Evolutionary conservation across 352 stramenopile genomes (phyloP), one percentile per base, ranked within the genome.

Genomic region (Phytophthora litchii): DNA sequence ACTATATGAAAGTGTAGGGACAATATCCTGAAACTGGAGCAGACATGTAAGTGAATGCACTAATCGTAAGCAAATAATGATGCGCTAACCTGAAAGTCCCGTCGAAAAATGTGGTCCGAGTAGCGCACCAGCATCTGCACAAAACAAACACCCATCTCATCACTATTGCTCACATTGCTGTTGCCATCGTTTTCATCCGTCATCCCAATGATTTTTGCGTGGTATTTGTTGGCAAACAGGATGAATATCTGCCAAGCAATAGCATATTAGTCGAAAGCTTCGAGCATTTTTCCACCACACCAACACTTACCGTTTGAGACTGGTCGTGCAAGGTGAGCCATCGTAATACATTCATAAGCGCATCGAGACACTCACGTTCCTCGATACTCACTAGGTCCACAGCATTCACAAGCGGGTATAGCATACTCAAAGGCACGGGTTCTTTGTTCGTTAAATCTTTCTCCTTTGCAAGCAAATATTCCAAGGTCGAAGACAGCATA

Each of bases 341-440:
- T 48, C 76, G 63, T 58, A 83, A 78, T 29, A 91, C 57, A 47
- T 67, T 78, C 13, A 78, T 76, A 35, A 91, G 72, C 13, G 81
- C 78, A 50, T 91, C 81, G 17, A 91, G 77, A 51, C 81, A 91
- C 40, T 91, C 81, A 13, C 81, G 78, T 56, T 88, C 76, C 53
- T 91, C 81, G 44, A 86, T 82, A 21, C 60, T 77, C 45, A 88
- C 75, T 27, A 78, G 78, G 43, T 91, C 81, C 38, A 91, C 75
- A 41, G 81, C 81, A 60, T 87, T 86, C 53, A 91, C 76, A 20
- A 91, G 70, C 54, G 78, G 81, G 31, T 91, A 91, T 27, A 91
- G 34, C 35, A 89, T 61, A 8, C 74, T 51, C 35, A 65, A 46
- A 31, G 78, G 72, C 9, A 80, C 64, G 14, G 54, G 37, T 12